Evolutionary conservation across 805 yeast genomes (phyloP).

Genomic region (Candida hungchunana): DNA sequence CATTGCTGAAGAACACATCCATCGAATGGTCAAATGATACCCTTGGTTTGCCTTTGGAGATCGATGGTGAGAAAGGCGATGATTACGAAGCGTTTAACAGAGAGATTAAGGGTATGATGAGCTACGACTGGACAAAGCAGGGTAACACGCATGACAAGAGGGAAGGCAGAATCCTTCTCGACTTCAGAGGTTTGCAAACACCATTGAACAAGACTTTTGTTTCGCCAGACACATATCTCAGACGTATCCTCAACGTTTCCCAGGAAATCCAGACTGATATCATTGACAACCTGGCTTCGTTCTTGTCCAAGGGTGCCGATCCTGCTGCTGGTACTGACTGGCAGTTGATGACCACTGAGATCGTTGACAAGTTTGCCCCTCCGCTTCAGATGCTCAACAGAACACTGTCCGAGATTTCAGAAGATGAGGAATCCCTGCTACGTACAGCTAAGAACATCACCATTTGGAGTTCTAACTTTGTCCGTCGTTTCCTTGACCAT

Average conservation of each 20-base stretch:
- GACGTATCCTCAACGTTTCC: constrained; percentile 36
- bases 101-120: constrained; percentile 27
- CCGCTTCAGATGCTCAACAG: constrained; percentile 38
- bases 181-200: constrained; percentile 49
- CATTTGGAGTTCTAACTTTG: constrained; percentile 38
- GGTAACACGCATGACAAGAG: constrained; percentile 45
- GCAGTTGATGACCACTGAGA: constrained; percentile 46
- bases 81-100: constrained; percentile 19
- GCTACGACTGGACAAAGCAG: constrained; percentile 42
- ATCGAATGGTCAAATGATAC: constrained; percentile 34
- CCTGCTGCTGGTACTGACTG: constrained; percentile 47
- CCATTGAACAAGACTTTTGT: constrained; percentile 48
- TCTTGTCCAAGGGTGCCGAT: constrained; percentile 30
- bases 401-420: constrained; percentile 18
- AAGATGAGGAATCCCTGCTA: constrained; percentile 16
- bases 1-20: constrained; percentile 42
- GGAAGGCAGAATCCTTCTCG: constrained; percentile 46
- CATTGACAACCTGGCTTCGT: constrained; percentile 30
- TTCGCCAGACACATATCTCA: constrained; percentile 42
- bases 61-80: constrained; percentile 3
- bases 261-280: constrained; percentile 32
- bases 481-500: constrained; percentile 38
- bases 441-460: constrained; percentile 33
- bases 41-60: constrained; percentile 19
- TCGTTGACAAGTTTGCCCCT: constrained; percentile 53